Conservation (phyloP, 164 flowering plant genomes). For the Aristolochia fimbriata region DNA sequence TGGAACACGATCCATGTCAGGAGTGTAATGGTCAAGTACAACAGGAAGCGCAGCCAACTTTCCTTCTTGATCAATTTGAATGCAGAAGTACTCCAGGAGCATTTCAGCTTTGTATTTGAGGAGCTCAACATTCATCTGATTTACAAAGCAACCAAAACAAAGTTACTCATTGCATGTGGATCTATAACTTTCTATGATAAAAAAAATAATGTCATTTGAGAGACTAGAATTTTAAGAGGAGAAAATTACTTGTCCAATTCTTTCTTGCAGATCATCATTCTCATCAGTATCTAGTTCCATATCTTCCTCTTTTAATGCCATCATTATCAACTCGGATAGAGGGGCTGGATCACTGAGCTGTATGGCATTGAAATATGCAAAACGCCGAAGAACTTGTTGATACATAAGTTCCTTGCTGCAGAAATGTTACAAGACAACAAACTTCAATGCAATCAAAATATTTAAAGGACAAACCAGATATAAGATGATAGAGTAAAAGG, state of each 20-base stretch:
- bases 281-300: conserved; percentile 42
- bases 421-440: conserved; percentile 5
- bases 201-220: background rate
- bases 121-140: conserved; percentile 70
- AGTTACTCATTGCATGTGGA: background rate
- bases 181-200: background rate
- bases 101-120: conserved; percentile 69
- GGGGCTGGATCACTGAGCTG: conserved; percentile 89
- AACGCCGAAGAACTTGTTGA: conserved; percentile 84
- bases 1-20: conserved; percentile 90
- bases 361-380: conserved; percentile 91
- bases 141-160: background rate
- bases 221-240: too few relatives aligned
- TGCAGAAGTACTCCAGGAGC: conserved; percentile 76
- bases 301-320: conserved; percentile 89
- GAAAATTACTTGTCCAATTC: conserved; percentile 66
- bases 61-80: conserved; percentile 57
- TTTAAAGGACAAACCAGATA: background rate
- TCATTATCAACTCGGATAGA: conserved; percentile 44
- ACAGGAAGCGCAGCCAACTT: conserved; percentile 81
- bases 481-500: too few relatives aligned
- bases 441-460: background rate
- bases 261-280: conserved; percentile 56
- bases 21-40: conserved; percentile 84
- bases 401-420: conserved; percentile 98